phyloP scores from a whole-genome alignment of 768 basidiomycete genomes.

The Gloeophyllum trabeum region DNA sequence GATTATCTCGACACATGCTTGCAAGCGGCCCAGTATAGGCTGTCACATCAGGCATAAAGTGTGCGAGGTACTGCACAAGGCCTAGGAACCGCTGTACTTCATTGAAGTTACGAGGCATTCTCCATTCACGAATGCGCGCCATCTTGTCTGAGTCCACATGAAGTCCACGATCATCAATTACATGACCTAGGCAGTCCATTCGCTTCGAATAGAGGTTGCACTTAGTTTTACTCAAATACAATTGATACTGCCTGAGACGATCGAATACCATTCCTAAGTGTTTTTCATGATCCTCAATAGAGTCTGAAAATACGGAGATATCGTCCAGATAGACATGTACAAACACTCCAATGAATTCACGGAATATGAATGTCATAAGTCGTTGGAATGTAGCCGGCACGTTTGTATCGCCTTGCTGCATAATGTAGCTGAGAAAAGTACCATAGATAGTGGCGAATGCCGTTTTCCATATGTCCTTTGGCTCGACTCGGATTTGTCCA shows the following conservation, averaged over 20 bases:
- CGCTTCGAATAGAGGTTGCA: constrained; percentile 17
- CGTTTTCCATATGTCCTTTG: constrained; percentile 18
- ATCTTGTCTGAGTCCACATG: constrained; percentile 26
- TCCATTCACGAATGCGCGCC: constrained; percentile 19
- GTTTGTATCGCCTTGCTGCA: constrained; percentile 36
- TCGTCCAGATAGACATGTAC: constrained; percentile 34
- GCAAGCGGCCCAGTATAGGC: too few species aligned
- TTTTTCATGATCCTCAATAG: constrained; percentile 24
- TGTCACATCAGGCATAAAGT: too few species aligned
- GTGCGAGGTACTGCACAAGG: too few species aligned
- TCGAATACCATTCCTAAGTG: constrained; percentile 22
- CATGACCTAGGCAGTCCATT: constrained; percentile 27
- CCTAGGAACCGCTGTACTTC: constrained; percentile 29
- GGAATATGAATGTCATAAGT: constrained; percentile 30
- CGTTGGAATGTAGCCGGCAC: constrained; percentile 32
- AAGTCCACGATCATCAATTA: constrained; percentile 26
- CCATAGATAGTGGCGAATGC: constrained; percentile 26
- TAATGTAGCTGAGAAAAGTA: constrained; percentile 24
- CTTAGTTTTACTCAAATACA: constrained; percentile 24
- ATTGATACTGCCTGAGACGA: constrained; percentile 11
- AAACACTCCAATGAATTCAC: constrained; percentile 23
- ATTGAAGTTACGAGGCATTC: constrained; percentile 18
- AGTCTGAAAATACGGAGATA: constrained; percentile 26
- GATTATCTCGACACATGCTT: too few species aligned
- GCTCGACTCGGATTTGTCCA: constrained; percentile 25